phyloP scores from a whole-genome alignment of 768 basidiomycete genomes.

The Candolleomyces eurysporus region DNA sequence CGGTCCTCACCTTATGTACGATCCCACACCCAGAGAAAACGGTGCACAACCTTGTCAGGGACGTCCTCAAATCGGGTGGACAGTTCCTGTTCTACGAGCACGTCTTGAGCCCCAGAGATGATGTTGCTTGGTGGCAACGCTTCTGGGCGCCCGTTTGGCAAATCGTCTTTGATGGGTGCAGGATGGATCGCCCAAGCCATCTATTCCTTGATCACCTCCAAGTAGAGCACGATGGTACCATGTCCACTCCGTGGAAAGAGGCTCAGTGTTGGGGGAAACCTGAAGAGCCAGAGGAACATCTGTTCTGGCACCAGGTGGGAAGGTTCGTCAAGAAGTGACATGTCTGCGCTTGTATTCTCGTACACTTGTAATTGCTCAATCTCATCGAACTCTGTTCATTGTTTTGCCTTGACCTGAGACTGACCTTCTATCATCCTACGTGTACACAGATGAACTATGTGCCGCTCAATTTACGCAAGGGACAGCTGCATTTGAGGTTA shows the following conservation, averaged over 20 bases:
- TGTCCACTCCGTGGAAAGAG: constrained; percentile 47
- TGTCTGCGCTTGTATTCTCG: neutral
- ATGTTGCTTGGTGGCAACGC: constrained; percentile 70
- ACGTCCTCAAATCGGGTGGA: constrained; percentile 63
- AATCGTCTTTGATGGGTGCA: constrained; percentile 59
- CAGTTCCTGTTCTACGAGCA: constrained; percentile 70
- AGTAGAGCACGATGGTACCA: constrained; percentile 20
- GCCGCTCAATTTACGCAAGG: too few species aligned
- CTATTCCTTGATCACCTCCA: constrained; percentile 40
- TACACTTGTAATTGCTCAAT: too few species aligned
- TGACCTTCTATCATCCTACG: too few species aligned
- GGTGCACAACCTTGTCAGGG: constrained; percentile 42
- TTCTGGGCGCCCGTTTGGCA: constrained; percentile 75
- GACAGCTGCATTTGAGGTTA: too few species aligned
- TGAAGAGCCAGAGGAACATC: constrained; percentile 51
- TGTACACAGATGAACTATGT: too few species aligned
- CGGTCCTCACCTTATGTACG: constrained; percentile 64
- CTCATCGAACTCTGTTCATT: too few species aligned
- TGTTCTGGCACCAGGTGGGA: constrained; percentile 63
- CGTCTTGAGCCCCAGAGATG: constrained; percentile 48
- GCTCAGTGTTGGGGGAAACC: constrained; percentile 45
- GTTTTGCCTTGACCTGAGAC: too few species aligned
- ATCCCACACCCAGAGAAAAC: constrained; percentile 55
- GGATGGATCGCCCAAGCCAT: constrained; percentile 56
- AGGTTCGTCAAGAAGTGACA: constrained; percentile 45